phyloP scores from a whole-genome alignment of 805 yeast species.

The Starmerella asiatica region DNA sequence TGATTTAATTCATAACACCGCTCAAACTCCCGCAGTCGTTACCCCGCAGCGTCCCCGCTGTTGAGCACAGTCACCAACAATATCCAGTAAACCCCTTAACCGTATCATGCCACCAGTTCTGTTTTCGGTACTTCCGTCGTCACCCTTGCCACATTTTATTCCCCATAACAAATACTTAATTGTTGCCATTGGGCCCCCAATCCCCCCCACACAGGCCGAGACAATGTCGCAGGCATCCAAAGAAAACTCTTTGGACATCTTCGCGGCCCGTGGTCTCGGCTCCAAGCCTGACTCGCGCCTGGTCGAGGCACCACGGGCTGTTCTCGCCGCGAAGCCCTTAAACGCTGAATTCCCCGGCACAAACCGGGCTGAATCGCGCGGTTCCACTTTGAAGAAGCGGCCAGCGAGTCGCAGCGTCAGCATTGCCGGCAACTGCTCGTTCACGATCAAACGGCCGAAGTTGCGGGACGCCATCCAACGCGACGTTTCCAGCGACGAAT shows the following conservation, averaged over 20 bases:
- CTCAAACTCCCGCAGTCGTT: too few relatives aligned
- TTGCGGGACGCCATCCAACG: background rate
- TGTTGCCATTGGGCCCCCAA: too few relatives aligned
- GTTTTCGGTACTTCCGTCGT: too few relatives aligned
- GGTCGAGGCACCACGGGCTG: conserved; percentile 1
- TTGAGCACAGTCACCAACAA: too few relatives aligned
- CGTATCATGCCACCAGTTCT: too few relatives aligned
- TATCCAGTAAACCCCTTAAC: too few relatives aligned
- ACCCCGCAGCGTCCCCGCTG: too few relatives aligned
- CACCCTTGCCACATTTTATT: too few relatives aligned
- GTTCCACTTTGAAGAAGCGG: background rate
- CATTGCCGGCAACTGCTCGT: background rate
- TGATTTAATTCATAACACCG: too few relatives aligned
- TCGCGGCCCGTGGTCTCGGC: background rate
- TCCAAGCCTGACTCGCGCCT: background rate
- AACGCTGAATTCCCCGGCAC: conserved; percentile 1
- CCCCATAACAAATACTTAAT: too few relatives aligned
- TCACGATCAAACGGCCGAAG: conserved; percentile 1
- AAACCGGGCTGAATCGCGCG: background rate
- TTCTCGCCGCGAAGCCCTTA: conserved; percentile 8
- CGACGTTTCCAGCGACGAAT: background rate
- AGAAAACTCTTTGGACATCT: conserved; percentile 8
- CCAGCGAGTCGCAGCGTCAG: background rate
- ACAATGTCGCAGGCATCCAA: conserved; percentile 10
- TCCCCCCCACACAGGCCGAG: too few relatives aligned